A percentile compares a stretch with the other conserved stretches of the same genome.
Conservation (phyloP, 2,329 filamentous ascomycete species). For the Nannizziopsis barbatae region DNA sequence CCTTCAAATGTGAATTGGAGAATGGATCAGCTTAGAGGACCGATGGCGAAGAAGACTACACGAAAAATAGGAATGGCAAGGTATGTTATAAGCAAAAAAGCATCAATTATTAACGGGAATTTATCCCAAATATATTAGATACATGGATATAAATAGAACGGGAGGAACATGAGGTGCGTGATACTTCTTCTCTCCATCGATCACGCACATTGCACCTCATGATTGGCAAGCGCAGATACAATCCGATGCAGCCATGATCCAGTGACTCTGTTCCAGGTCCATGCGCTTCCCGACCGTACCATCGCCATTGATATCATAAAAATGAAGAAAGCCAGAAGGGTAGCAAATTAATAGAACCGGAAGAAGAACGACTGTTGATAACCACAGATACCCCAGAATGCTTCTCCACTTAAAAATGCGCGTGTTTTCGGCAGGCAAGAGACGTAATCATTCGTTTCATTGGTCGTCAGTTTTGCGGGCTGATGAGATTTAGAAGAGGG, state of each 20-base stretch:
- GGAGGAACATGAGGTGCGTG: neutral
- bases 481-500: constrained; percentile 35
- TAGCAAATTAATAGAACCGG: too few species aligned
- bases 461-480: neutral
- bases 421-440: neutral
- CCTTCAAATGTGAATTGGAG: too few species aligned
- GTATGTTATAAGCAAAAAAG: neutral
- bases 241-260: neutral
- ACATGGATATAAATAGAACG: constrained; percentile 4
- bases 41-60: too few species aligned
- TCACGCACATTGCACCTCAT: constrained; percentile 1
- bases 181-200: constrained; percentile 1
- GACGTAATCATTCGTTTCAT: neutral
- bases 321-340: too few species aligned
- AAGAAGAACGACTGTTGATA: too few species aligned
- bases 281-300: too few species aligned
- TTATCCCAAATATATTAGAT: constrained; percentile 7
- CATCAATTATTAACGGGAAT: constrained; percentile 9
- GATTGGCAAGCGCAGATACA: too few species aligned
- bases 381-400: too few species aligned
- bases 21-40: too few species aligned
- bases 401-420: neutral
- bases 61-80: neutral
- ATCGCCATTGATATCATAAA: too few species aligned
- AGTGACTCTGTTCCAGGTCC: neutral